Conservation (phyloP, 805 yeast species). For the Candida ovalis region DNA sequence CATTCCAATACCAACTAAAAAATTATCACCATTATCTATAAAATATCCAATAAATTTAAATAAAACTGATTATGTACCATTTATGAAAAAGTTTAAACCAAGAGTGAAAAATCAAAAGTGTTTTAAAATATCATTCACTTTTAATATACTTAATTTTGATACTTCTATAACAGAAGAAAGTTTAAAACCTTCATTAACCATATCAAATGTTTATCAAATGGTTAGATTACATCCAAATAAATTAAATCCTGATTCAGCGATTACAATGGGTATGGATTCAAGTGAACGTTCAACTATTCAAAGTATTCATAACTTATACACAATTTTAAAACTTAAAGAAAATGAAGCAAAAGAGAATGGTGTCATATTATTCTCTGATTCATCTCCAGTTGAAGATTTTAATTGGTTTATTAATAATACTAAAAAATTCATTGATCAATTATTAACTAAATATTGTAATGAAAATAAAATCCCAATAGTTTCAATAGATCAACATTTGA, state of each 20-base stretch:
- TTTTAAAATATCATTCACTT: constrained; percentile 7
- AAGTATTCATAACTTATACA: constrained; percentile 18
- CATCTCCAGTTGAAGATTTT: constrained; percentile 6
- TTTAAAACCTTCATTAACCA: neutral
- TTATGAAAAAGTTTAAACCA: constrained; percentile 7
- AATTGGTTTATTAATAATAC: constrained; percentile 25
- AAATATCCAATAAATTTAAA: constrained; percentile 14
- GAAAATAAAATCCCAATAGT: constrained; percentile 24
- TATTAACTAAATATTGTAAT: constrained; percentile 26
- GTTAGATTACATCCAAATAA: neutral
- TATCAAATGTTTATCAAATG: neutral
- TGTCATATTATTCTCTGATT: constrained; percentile 17
- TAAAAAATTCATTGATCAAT: constrained; percentile 29
- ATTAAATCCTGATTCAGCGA: neutral
- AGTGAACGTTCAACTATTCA: neutral
- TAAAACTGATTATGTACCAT: constrained; percentile 6
- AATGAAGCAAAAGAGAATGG: constrained; percentile 15
- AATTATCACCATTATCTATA: constrained; percentile 10
- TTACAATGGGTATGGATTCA: neutral
- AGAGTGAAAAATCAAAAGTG: constrained; percentile 6
- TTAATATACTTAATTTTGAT: constrained; percentile 4
- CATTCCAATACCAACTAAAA: constrained; percentile 24
- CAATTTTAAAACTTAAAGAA: constrained; percentile 23
- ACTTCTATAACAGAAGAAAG: neutral
- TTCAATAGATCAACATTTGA: constrained; percentile 26